Evolutionary conservation across 2,329 filamentous ascomycete genomes (phyloP).

Genomic region (Camillea tinctor): DNA sequence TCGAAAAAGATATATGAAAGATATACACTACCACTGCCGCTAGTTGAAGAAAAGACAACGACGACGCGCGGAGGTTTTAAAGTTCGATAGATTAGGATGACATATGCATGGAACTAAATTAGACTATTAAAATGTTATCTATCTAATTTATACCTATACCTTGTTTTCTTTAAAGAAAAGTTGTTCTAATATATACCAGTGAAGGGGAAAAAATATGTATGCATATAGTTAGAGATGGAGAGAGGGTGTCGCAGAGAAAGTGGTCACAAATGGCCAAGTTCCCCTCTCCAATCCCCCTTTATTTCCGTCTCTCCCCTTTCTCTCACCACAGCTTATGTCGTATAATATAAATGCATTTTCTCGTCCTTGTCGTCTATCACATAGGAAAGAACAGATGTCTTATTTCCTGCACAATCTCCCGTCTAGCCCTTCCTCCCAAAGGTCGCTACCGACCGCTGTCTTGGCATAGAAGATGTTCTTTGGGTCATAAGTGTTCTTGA

Average conservation of each 20-base stretch:
- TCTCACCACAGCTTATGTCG: too few species aligned
- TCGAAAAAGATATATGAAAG: not conserved
- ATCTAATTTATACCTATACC: not conserved
- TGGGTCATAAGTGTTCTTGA: constrained; percentile 45
- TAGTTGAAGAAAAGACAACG: not conserved
- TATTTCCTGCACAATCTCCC: constrained; percentile 37
- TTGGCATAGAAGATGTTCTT: constrained; percentile 38
- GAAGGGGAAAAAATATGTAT: not conserved
- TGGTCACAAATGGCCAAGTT: too few species aligned
- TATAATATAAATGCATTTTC: not conserved
- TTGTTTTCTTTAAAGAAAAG: too few species aligned
- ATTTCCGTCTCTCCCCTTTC: too few species aligned
- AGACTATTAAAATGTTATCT: not conserved
- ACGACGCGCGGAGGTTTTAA: not conserved
- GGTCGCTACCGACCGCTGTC: constrained; percentile 42
- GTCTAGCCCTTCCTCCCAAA: constrained; percentile 35
- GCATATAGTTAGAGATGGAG: not conserved
- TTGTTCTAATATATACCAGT: not conserved
- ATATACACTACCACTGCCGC: not conserved
- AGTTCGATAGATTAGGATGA: not conserved
- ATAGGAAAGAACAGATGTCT: not conserved
- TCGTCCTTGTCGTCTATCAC: not conserved
- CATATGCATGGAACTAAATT: not conserved
- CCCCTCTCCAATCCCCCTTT: too few species aligned
- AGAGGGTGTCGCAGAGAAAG: too few species aligned